Evolutionary conservation across 2,329 filamentous ascomycete species (phyloP), one percentile per base, ranked within the genome.

Genomic region (Ascosphaera acerosa): DNA sequence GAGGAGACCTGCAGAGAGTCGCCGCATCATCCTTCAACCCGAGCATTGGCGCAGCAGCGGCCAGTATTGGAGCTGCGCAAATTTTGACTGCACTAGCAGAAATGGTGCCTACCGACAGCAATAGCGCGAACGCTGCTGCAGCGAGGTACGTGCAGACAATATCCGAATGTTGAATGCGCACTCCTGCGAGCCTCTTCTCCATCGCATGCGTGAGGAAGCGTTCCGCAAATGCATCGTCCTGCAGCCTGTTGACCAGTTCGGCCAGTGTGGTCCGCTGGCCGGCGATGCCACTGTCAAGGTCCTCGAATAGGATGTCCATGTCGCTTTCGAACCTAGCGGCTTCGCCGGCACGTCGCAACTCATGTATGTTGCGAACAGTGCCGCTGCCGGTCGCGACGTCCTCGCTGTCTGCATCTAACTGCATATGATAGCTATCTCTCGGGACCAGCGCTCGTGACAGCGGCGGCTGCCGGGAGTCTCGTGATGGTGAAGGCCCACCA

Each of bases 181-280:
- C 62, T 28, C 64, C 58, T 32, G 80, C 64, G 10, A 92, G 57
- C 18, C 64, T 64, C 33, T 69, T 62, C 37, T 78, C 75, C 34
- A 75, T 66, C 4, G 69, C 67, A 39, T 78, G 71, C 37, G 81
- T 71, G 14, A 75, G 61, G 41, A 91, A 81, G 18, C 51, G 49
- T n/a, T 42, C 44, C 18, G 43, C 41, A 33, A 53, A 51, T n/a
- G 44, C 42, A 15, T 44, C 31, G 22, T 58, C 58, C 3, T 52
- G 40, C 34, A 70, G 49, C 38, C 63, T 66, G 16, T 46, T 48
- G 32, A 59, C 58, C n/a, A 71, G 47, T 32, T 69, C 63, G 23
- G 66, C 47, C 36, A 70, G 51, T 2, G 60, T 59, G 41, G 53
- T 63, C 27, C 64, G 57, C 35, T 58, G 54, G 19, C 55, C 52